Evolutionary conservation across 108 stramenopile species (phyloP), one percentile per base, ranked within the genome.

Genomic region (Licmophora abbreviata): DNA sequence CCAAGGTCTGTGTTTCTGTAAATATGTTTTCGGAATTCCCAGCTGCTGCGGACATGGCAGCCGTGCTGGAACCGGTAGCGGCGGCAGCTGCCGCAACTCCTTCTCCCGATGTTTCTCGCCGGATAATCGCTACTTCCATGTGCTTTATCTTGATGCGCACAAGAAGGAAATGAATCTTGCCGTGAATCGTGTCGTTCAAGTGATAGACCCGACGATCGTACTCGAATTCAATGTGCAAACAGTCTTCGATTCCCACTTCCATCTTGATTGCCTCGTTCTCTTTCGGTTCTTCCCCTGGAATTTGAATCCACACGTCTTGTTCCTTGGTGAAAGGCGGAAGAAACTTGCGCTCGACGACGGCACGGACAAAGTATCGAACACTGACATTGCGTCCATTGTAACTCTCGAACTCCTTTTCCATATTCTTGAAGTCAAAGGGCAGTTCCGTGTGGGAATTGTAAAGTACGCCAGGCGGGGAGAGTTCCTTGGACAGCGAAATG

Each of bases 161-260:
- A 56, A 99, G 63, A 32, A 96, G 52, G 55, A 99, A 99, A 63
- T 97, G 92, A 49, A 99, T 94, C 53, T 95, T 93, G 5, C 98
- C 98, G 10, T 77, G 58, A 59, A 99, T 88, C n/a, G 93, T 85
- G 61, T 97, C 98, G 18, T 85, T 69, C 49, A 97, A 72, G 69
- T 96, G 93, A 68, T 96, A 97, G 21, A 68, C 62, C 21, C 74
- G 58, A 27, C 80, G 88, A 48, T 96, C 90, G 72, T 96, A 99
- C 66, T 97, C 94, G 61, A 99, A 99, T 79, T 99, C 98, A 61
- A 99, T 97, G 63, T 99, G 98, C 29, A 99, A 79, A 67, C 96
- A 99, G 50, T 99, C 98, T 64, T 99, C 98, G 57, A 99, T 99
- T 11, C 98, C 98, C 29, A 99, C 98, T 68, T 99, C 98, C 97